These are phyloP conservation scores for Coprinellus micaceus DNA, from an alignment of 768 basidiomycete genomes.

Conservation along the genomic window DNA sequence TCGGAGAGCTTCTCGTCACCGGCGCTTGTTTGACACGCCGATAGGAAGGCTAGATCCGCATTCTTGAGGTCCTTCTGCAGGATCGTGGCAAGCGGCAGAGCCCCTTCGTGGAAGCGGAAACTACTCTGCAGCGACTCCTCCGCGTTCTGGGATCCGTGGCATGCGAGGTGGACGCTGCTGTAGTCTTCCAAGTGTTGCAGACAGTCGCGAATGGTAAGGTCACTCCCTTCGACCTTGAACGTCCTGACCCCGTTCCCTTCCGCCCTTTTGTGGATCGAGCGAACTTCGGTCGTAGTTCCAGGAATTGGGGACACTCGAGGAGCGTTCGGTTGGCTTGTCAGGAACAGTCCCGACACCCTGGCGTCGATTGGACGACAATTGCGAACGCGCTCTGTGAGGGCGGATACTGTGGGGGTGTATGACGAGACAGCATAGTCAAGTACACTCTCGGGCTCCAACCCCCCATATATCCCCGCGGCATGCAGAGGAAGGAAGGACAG, in stretches of 20 bases:
- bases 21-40: constrained; percentile 1
- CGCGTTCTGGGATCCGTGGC: constrained; percentile 28
- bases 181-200: constrained; percentile 10
- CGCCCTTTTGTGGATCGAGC: not conserved
- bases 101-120: not conserved
- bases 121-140: constrained; percentile 11
- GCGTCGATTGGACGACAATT: not conserved
- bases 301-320: constrained; percentile 3
- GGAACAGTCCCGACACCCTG: not conserved
- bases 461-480: constrained; percentile 3
- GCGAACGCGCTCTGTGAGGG: not conserved
- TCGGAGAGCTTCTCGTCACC: not conserved
- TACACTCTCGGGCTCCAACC: not conserved
- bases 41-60: not conserved
- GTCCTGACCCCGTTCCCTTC: not conserved
- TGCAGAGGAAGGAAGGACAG: constrained; percentile 6
- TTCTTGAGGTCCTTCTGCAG: not conserved
- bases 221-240: constrained; percentile 16
- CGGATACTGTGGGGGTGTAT: constrained; percentile 5
- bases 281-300: constrained; percentile 7
- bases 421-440: constrained; percentile 3
- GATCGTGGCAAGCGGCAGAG: not conserved
- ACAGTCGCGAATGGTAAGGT: constrained; percentile 12
- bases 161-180: constrained; percentile 30
- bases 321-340: not conserved